Evolutionary conservation across 345 rosid genomes (phyloP).

Genomic region (Eucalyptus polyanthemos): DNA sequence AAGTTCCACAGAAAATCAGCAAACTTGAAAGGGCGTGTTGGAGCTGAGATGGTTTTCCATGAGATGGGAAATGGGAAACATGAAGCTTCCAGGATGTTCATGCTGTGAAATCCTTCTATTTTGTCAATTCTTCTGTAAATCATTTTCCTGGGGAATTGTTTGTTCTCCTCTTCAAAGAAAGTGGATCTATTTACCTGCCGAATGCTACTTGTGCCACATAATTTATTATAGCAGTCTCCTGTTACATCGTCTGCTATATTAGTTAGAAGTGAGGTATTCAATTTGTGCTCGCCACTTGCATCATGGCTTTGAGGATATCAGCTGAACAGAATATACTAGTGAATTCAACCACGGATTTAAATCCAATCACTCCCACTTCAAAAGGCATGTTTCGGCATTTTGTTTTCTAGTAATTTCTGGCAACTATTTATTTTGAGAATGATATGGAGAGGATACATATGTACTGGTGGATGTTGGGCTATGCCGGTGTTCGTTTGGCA

Average conservation of each 20-base stretch:
- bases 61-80: neutral
- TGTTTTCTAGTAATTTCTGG: neutral
- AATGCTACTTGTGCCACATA: neutral
- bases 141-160: neutral
- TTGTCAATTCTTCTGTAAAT: neutral
- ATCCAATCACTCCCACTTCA: neutral
- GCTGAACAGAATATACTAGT: neutral
- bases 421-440: neutral
- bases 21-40: accelerated
- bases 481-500: neutral
- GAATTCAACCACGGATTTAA: neutral
- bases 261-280: neutral
- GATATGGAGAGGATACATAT: neutral
- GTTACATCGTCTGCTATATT: neutral
- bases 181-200: neutral
- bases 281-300: neutral
- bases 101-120: neutral
- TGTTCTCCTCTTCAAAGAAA: neutral
- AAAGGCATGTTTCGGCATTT: neutral
- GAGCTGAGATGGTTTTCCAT: neutral
- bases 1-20: neutral
- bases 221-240: neutral
- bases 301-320: neutral
- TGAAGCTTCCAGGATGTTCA: neutral
- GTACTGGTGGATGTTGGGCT: neutral